Conservation (phyloP, 805 yeast species). For the Hanseniaspora nectarophila region DNA sequence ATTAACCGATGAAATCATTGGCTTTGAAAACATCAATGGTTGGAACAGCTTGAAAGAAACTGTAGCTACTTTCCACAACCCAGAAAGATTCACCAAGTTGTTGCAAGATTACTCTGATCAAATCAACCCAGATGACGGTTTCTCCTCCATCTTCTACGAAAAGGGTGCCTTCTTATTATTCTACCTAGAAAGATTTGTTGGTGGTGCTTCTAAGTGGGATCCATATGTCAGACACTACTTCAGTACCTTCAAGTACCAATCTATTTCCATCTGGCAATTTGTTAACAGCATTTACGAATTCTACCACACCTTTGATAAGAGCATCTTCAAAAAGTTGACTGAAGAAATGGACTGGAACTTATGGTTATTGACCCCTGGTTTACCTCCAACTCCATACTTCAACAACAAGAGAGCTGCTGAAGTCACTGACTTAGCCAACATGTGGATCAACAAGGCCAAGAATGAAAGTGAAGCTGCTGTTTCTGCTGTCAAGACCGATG, state of each 20-base stretch:
- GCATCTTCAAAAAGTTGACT: conserved; percentile 37
- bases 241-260: conserved; percentile 50
- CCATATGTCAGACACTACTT: conserved; percentile 73
- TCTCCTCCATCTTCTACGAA: conserved; percentile 80
- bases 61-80: conserved; percentile 50
- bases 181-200: conserved; percentile 56
- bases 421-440: conserved; percentile 52
- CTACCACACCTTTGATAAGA: conserved; percentile 31
- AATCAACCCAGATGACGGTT: conserved; percentile 80
- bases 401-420: conserved; percentile 67
- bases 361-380: conserved; percentile 73
- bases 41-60: conserved; percentile 71
- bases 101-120: conserved; percentile 60
- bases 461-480: conserved; percentile 12
- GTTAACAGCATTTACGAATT: conserved; percentile 62
- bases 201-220: conserved; percentile 57
- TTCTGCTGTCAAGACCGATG: conserved; percentile 19
- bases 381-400: conserved; percentile 79
- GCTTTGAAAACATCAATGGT: conserved; percentile 74
- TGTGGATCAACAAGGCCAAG: conserved; percentile 43
- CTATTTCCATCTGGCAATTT: conserved; percentile 74
- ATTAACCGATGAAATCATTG: conserved; percentile 33
- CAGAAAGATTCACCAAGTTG: conserved; percentile 45
- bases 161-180: conserved; percentile 74
- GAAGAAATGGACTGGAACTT: conserved; percentile 71